Conservation (phyloP, 495 filamentous ascomycete species). For the Trichoderma erinaceum region DNA sequence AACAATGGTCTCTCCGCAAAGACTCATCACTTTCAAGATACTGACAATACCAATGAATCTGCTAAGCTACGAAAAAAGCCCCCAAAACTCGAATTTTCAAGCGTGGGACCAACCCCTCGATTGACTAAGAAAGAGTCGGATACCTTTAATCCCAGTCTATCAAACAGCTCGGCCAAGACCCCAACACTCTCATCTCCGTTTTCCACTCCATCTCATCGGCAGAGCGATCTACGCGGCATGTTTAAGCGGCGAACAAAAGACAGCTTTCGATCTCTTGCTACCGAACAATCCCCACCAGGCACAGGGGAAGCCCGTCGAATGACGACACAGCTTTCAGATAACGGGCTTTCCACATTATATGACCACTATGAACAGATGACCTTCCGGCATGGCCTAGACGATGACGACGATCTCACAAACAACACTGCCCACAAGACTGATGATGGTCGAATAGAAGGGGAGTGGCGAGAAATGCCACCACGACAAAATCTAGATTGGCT, state of each 20-base stretch:
- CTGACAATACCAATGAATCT: constrained; percentile 22
- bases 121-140: constrained; percentile 24
- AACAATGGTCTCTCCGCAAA: constrained; percentile 46
- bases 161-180: neutral
- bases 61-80: constrained; percentile 41
- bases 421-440: constrained; percentile 7
- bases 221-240: constrained; percentile 6
- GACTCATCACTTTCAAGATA: constrained; percentile 36
- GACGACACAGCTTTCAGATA: neutral
- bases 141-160: neutral
- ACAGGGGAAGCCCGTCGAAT: neutral
- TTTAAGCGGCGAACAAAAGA: constrained; percentile 9
- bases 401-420: constrained; percentile 20
- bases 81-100: constrained; percentile 41
- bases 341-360: constrained; percentile 39
- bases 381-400: constrained; percentile 35
- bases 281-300: neutral
- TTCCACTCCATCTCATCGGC: neutral
- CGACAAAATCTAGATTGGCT: constrained; percentile 16
- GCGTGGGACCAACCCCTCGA: constrained; percentile 1
- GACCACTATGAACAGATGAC: constrained; percentile 49
- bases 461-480: constrained; percentile 20
- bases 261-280: neutral
- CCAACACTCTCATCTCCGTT: neutral
- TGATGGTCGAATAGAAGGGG: neutral